Percentiles rank a stretch among this genome's conserved stretches.
Conservation (phyloP, 1,284 basidiomycete genomes). For the Malassezia restricta region DNA sequence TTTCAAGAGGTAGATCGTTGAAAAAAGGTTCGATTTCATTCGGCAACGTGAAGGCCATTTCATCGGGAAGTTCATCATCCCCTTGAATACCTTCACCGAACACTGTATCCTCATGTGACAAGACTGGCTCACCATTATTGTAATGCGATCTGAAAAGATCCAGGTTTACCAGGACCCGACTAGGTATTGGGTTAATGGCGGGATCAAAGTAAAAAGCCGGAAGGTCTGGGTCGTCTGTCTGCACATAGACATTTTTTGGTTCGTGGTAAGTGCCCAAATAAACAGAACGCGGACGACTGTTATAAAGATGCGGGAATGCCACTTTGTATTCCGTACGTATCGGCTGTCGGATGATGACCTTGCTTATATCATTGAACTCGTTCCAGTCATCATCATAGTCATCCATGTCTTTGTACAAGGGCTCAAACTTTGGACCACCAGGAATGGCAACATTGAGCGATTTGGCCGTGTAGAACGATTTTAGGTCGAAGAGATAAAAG, state of each 20-base stretch:
- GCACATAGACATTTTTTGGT: conserved; percentile 95
- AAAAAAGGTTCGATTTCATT: conserved; percentile 74
- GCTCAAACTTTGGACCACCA: conserved; percentile 81
- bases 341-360: conserved; percentile 97
- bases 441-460: conserved; percentile 91
- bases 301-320: conserved; percentile 97
- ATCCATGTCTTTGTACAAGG: conserved; percentile 70
- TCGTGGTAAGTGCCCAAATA: conserved; percentile 81
- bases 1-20: conserved; percentile 66
- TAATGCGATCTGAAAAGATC: conserved; percentile 29
- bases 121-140: conserved; percentile 40
- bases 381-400: conserved; percentile 99
- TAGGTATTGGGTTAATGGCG: conserved; percentile 62
- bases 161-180: conserved; percentile 24
- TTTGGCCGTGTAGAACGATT: conserved; percentile 95
- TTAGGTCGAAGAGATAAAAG: conserved; percentile 86
- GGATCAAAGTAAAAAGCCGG: conserved; percentile 99
- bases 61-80: conserved; percentile 48
- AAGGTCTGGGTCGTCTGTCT: conserved; percentile 93
- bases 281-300: conserved; percentile 90
- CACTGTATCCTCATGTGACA: conserved; percentile 79
- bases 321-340: conserved; percentile 99
- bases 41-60: conserved; percentile 78
- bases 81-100: conserved; percentile 70
- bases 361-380: conserved; percentile 99